A percentile compares a stretch with the other conserved stretches of the same genome.
phyloP scores from a whole-genome alignment of 169 alveolate genomes.

The Ichthyophthirius multifiliis region DNA sequence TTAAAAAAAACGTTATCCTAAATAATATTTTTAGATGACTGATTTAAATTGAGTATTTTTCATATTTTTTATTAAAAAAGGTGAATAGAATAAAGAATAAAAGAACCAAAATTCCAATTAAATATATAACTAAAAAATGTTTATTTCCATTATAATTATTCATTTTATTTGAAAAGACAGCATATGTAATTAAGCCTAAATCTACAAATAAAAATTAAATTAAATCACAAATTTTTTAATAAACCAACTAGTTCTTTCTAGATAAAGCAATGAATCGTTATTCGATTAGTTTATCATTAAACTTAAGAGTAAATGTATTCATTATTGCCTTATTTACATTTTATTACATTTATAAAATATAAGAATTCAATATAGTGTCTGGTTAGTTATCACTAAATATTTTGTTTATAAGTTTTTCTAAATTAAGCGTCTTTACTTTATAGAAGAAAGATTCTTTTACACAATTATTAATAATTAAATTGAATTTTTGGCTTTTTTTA shows the following conservation, averaged over 20 bases:
- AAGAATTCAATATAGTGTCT: not conserved
- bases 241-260: not conserved
- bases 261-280: not conserved
- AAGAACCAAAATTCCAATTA: not conserved
- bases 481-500: not conserved
- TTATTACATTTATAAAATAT: not conserved
- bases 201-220: too few relatives aligned
- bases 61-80: not conserved
- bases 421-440: not conserved
- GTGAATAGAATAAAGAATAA: not conserved
- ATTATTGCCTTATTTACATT: not conserved
- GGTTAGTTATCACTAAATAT: not conserved
- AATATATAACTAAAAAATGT: not conserved
- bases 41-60: not conserved
- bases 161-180: too few relatives aligned
- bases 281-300: not conserved
- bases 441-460: not conserved
- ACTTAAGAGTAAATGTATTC: not conserved
- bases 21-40: not conserved
- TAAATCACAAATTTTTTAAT: too few relatives aligned
- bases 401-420: not conserved
- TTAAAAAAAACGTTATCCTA: not conserved
- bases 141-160: too few relatives aligned
- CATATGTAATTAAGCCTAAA: too few relatives aligned
- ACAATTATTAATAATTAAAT: not conserved